phyloP scores from a whole-genome alignment of 2,329 filamentous ascomycete genomes.

The Neofusicoccum cordaticola region DNA sequence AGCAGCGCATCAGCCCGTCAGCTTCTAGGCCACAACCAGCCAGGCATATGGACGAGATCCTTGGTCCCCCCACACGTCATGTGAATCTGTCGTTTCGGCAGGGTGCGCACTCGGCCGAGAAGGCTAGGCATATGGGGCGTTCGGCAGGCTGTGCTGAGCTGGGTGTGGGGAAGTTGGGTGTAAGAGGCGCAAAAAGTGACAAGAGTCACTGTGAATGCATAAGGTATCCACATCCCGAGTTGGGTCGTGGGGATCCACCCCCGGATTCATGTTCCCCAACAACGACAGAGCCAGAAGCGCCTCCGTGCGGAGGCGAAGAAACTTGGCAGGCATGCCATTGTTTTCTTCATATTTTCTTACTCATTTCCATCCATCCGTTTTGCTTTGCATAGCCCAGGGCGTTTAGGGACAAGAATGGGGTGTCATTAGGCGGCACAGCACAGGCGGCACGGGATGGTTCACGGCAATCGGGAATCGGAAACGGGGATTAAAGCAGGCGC shows the following conservation, averaged over 20 bases:
- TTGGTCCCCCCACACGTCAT: no score
- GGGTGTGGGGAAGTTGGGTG: background rate
- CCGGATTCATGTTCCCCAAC: background rate
- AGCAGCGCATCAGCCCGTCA: background rate
- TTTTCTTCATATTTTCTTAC: background rate
- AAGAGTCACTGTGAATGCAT: background rate
- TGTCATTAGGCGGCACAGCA: background rate
- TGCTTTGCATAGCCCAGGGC: background rate
- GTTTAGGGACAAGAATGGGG: background rate
- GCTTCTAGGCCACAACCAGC: background rate
- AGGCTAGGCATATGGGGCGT: no score
- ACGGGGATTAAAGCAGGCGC: background rate
- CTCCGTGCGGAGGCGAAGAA: no score
- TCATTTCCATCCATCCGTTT: background rate
- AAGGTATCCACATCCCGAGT: no score
- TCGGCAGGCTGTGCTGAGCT: background rate
- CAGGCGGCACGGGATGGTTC: background rate
- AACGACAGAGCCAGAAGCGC: no score
- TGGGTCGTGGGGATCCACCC: no score
- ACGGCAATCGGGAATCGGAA: background rate
- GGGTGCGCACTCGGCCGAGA: no score
- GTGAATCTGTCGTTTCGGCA: no score
- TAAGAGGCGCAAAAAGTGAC: background rate
- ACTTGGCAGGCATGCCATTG: background rate
- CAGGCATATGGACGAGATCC: no score